phyloP scores from a whole-genome alignment of 2,329 filamentous ascomycete genomes.

The Pestalotiopsis sp. region DNA sequence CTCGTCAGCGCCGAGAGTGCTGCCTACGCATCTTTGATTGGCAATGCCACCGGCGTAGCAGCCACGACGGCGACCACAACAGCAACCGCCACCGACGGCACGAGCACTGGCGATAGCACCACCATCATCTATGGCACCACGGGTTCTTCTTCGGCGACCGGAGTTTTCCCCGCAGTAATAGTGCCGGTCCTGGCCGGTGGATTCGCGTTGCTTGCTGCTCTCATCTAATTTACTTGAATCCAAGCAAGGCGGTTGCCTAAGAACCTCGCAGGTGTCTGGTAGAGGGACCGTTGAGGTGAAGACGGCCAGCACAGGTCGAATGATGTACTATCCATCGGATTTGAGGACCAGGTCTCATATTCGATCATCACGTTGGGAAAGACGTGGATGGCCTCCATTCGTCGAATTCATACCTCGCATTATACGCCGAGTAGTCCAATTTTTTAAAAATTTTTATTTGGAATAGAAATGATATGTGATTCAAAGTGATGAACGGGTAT shows the following conservation, averaged over 20 bases:
- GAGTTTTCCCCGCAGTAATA: background rate
- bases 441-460: too few species aligned
- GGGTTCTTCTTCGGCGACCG: background rate
- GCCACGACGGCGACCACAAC: background rate
- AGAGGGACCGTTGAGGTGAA: background rate
- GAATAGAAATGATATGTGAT: conserved; percentile 10
- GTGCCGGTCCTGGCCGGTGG: background rate
- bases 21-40: background rate
- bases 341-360: too few species aligned
- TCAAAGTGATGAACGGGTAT: conserved; percentile 12
- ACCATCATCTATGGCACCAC: background rate
- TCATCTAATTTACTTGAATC: background rate
- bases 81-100: background rate
- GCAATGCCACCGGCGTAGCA: background rate
- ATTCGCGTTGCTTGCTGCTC: background rate
- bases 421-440: too few species aligned
- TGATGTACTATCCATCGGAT: too few species aligned
- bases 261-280: background rate
- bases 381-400: too few species aligned
- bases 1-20: background rate
- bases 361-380: background rate
- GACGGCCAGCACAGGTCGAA: too few species aligned
- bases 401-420: too few species aligned
- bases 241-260: too few species aligned
- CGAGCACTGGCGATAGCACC: background rate